Conservation (phyloP, 805 yeast species). For the Kregervanrija fluxuum region DNA sequence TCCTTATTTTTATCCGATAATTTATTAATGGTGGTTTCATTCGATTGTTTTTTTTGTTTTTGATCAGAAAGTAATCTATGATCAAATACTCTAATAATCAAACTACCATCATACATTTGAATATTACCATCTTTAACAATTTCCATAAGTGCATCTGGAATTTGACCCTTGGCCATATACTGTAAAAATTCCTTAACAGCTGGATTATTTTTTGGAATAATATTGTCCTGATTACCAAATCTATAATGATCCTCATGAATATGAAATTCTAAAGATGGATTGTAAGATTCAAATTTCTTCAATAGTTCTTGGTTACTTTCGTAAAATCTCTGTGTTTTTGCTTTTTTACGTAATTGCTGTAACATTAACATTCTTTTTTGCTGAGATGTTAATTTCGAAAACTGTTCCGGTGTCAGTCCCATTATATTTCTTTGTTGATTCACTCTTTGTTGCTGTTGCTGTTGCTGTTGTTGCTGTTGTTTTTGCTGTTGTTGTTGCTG, state of each 20-base stretch:
- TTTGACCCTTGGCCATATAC: slow-evolving; percentile 71
- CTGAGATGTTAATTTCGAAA: slow-evolving; percentile 29
- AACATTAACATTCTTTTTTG: slow-evolving; percentile 36
- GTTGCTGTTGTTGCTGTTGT: slow-evolving; percentile 14
- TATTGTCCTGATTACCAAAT: slow-evolving; percentile 84
- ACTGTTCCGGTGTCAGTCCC: slow-evolving; percentile 24
- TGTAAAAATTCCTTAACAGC: slow-evolving; percentile 73
- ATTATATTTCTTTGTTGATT: slow-evolving; percentile 18
- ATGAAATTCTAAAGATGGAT: slow-evolving; percentile 82
- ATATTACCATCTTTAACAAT: slow-evolving; percentile 82
- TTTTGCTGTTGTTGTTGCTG: slow-evolving; percentile 14
- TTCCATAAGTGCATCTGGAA: slow-evolving; percentile 86
- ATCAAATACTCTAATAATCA: slow-evolving; percentile 80
- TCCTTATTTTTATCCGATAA: not conserved
- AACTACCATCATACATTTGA: slow-evolving; percentile 81
- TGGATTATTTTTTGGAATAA: slow-evolving; percentile 73
- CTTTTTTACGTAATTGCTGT: slow-evolving; percentile 36
- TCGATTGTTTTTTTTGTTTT: slow-evolving; percentile 2
- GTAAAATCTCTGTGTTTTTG: slow-evolving; percentile 49
- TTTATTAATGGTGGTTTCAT: slow-evolving; percentile 2
- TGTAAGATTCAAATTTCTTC: slow-evolving; percentile 65
- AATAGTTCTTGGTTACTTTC: slow-evolving; percentile 69
- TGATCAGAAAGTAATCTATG: slow-evolving; percentile 47
- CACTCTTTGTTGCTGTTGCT: slow-evolving; percentile 19
- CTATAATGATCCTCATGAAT: slow-evolving; percentile 87